Base-by-base conservation (phyloP, 441 rosid species). In the California macrophylla region DNA sequence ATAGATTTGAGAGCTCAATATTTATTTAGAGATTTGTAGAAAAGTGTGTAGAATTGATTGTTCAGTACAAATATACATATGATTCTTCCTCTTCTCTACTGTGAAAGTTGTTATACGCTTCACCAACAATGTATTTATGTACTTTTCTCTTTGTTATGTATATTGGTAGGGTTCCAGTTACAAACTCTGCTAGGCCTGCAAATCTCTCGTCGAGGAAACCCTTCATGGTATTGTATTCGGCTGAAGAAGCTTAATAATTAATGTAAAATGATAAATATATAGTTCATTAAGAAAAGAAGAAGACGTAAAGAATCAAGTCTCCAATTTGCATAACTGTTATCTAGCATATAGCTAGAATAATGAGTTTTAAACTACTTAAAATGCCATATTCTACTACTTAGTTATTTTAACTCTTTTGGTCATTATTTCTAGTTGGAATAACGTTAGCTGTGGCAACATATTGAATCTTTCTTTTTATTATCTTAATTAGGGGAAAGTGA, bases 401-500 rank as follows among this genome's bases (percentile, higher is more conserved):
- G 15, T 10, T 40, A 40, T 40, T 24, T 66, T 62, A 13, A 69
- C 62, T 64, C 23, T 64, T 69, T 67, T 68, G 66, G 64, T n/a
- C 36, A 28, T 16, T 50, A 64, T 66, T 73, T 67, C 8, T 21
- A 20, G 2, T 4, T 52, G 3, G 25, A 21, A 6, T 0, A 45
- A 38, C 45, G 7, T 20, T 47, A 47, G 16, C 7, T n/a, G 54
- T 18, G 2, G 7, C 13, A n/a, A 7, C 10, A 18, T 52, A 52
- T 20, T 52, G 61, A 6, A 52, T 52, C 23, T 54, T 10, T 69
- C 52, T 34, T 20, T 64, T 20, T 9, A 21, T 18, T 52, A 2
- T 66, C 64, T 58, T 71, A 21, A 69, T 40, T 67, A 91, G 97
- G 93, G 78, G 69, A 83, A 70, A 74, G 80, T 21, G 72, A 74